phyloP scores from a whole-genome alignment of 2,329 filamentous ascomycete genomes.

The Xenoacremonium recifei region DNA sequence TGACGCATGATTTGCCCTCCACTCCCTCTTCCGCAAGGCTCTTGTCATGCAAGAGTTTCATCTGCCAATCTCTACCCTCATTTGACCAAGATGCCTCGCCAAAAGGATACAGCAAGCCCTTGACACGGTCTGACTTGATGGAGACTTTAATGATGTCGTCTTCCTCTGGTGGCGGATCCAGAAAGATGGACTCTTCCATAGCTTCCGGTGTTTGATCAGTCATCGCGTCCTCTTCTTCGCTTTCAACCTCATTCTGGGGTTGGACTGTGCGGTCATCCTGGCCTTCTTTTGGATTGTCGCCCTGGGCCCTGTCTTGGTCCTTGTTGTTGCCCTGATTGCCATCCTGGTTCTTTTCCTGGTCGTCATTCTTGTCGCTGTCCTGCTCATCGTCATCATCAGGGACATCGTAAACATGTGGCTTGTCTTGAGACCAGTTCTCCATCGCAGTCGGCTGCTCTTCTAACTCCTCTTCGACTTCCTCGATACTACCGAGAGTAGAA shows the following conservation, averaged over 20 bases:
- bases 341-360: no score
- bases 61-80: conserved; percentile 10
- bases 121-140: conserved; percentile 8
- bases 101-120: background rate
- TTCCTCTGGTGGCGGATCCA: conserved; percentile 11
- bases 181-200: conserved; percentile 18
- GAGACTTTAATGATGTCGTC: conserved; percentile 4
- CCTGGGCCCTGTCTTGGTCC: no score
- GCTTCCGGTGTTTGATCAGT: background rate
- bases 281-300: no score
- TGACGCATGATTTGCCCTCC: conserved; percentile 2
- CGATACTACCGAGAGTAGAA: no score
- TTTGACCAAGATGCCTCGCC: background rate
- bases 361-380: no score
- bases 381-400: no score
- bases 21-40: background rate
- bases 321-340: no score
- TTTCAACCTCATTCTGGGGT: background rate
- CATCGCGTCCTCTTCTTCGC: background rate
- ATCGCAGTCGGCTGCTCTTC: no score
- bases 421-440: no score
- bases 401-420: no score
- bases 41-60: conserved; percentile 2
- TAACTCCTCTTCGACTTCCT: no score
- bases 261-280: no score